These are phyloP conservation scores for Daldinia sp. DNA, from an alignment of 2,329 filamentous ascomycete genomes.

Conservation along the genomic window DNA sequence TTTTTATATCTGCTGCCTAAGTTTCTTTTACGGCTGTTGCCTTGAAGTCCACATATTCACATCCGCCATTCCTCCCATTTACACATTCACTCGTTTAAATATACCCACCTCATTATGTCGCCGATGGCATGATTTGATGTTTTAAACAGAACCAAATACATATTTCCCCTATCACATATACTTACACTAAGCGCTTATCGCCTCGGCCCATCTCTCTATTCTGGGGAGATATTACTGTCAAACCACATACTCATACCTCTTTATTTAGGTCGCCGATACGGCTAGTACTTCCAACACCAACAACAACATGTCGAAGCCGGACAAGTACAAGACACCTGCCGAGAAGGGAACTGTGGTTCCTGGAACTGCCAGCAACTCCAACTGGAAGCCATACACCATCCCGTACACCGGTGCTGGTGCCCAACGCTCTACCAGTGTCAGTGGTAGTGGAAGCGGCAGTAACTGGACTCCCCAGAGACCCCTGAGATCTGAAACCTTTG, in stretches of 20 bases:
- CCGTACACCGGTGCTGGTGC: slow-evolving; percentile 42
- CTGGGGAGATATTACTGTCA: background rate
- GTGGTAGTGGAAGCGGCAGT: too few relatives aligned
- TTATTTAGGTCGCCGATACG: background rate
- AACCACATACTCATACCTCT: background rate
- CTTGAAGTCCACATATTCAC: background rate
- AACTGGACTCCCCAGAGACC: slow-evolving; percentile 21
- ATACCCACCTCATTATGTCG: background rate
- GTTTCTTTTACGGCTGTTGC: background rate
- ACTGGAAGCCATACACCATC: slow-evolving; percentile 42
- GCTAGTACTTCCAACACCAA: background rate
- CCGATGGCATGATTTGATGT: background rate
- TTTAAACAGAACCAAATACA: too few relatives aligned
- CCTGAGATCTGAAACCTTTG: background rate
- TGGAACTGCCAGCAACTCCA: slow-evolving; percentile 10
- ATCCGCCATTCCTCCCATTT: background rate
- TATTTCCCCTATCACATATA: too few relatives aligned
- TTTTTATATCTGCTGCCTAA: background rate
- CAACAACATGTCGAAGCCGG: slow-evolving; percentile 25
- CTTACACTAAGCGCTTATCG: too few relatives aligned
- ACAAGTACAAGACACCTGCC: slow-evolving; percentile 8
- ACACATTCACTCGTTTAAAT: background rate
- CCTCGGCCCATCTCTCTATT: background rate
- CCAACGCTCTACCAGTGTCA: slow-evolving; percentile 31
- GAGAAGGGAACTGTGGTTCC: slow-evolving; percentile 9